Conservation (phyloP, 2,329 filamentous ascomycete genomes). For the Cryphonectria japonica region DNA sequence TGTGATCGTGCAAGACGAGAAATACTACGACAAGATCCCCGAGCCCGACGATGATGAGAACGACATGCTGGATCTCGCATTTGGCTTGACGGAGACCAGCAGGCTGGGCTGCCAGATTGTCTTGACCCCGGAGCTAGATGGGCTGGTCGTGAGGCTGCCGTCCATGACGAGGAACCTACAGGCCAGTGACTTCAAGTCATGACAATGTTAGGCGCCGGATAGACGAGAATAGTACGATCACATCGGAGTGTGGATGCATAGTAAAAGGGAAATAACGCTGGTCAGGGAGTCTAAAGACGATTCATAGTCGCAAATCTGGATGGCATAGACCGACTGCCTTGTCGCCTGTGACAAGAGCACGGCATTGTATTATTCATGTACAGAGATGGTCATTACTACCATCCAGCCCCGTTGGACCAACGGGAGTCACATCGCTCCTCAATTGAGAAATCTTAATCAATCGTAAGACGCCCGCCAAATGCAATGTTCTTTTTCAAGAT, state of each 20-base stretch:
- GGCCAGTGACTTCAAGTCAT: constrained; percentile 79
- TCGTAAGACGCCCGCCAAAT: constrained; percentile 12
- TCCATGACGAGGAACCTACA: constrained; percentile 96
- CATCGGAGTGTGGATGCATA: neutral
- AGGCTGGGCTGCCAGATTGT: constrained; percentile 86
- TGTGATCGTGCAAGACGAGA: constrained; percentile 77
- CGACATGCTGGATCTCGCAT: constrained; percentile 88
- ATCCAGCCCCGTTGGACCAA: neutral
- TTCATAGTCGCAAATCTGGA: neutral
- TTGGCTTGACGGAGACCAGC: constrained; percentile 84
- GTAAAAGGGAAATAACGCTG: neutral
- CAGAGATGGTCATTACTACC: constrained; percentile 11
- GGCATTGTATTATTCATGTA: constrained; percentile 25
- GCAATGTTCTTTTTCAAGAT: neutral
- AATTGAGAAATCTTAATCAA: constrained; percentile 25
- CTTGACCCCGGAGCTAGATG: constrained; percentile 90
- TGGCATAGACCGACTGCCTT: neutral
- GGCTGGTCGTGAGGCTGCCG: constrained; percentile 81
- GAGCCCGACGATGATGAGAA: constrained; percentile 77
- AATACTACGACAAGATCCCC: constrained; percentile 75
- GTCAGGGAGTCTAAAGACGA: neutral
- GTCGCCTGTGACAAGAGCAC: neutral
- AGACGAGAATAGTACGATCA: neutral
- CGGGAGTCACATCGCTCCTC: constrained; percentile 15
- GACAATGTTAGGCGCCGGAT: neutral